Evolutionary conservation across 1,284 basidiomycete genomes (phyloP), one percentile per base, ranked within the genome.

Genomic region (Malassezia pachydermatis): DNA sequence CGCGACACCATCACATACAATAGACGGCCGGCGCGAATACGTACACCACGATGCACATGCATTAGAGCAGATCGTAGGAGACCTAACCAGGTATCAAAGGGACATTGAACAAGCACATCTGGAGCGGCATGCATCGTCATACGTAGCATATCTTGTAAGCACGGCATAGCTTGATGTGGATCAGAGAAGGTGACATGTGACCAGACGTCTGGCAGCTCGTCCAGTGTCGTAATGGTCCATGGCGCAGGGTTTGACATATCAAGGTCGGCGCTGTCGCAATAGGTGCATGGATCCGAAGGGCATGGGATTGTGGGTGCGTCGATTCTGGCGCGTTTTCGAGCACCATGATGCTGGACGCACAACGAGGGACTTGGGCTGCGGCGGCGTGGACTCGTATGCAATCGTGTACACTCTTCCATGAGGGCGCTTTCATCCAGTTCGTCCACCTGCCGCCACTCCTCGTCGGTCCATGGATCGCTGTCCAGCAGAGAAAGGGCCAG

Each of bases 21-120:
- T 22, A 41, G 20, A 7, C 43, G 43, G 4, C 49, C 49, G 23
- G 43, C 30, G 3, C 36, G 37, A 4, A 51, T 29, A 19, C 49
- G 49, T 38, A 51, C 44, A 20, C 29, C 39, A 6, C 49, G 42
- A 10, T 24, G 10, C 3, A 27, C 16, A 29, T 40, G 38, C 14
- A 20, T 7, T 13, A 46, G 27, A 14, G 20, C 11, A 7, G 27
- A 28, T 14, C 16, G 6, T 4, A 51, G 28, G 2, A 36, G 19
- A 7, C 6, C 19, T 13, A 10, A 19, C 5, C 45, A 10, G 8
- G 13, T 16, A 13, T 22, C 30, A 19, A 33, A 13, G 39, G 34
- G 38, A 28, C 30, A 40, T 6, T 9, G 20, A 3, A 24, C 30
- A 1, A 45, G n/a, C 22, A 25, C 33, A 16, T 38, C 23, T 10